phyloP scores from a whole-genome alignment of 495 filamentous ascomycete genomes.

The Viridothelium virens region DNA sequence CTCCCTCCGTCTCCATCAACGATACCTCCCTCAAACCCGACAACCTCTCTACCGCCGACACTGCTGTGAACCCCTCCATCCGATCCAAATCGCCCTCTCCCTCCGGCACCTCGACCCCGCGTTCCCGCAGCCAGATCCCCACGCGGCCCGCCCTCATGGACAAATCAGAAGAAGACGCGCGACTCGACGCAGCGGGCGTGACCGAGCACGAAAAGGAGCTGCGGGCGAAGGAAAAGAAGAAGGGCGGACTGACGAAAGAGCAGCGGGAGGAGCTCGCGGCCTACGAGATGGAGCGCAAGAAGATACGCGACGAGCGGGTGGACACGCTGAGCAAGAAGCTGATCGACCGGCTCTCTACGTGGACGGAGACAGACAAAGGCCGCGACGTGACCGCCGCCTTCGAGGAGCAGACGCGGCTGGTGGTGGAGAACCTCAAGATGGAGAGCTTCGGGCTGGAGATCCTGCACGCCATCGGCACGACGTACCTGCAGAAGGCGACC shows the following conservation, averaged over 20 bases:
- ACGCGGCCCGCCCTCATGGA: constrained; percentile 82
- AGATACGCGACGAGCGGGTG: constrained; percentile 83
- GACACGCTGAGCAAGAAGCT: constrained; percentile 76
- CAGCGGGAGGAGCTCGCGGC: constrained; percentile 83
- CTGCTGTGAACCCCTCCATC: constrained; percentile 7
- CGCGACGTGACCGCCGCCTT: constrained; percentile 78
- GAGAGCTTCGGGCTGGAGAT: constrained; percentile 97
- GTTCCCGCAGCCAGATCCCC: constrained; percentile 50
- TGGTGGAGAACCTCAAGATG: constrained; percentile 98
- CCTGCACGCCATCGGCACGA: constrained; percentile 84
- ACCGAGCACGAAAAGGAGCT: constrained; percentile 71
- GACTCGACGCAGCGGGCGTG: constrained; percentile 57
- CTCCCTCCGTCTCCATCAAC: constrained; percentile 22
- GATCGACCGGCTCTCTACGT: constrained; percentile 81
- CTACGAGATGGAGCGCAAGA: constrained; percentile 77
- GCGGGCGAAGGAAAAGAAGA: constrained; percentile 80
- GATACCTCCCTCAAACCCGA: constrained; percentile 15
- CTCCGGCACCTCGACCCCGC: constrained; percentile 62
- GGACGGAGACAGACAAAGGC: constrained; percentile 94
- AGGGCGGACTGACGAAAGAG: constrained; percentile 74
- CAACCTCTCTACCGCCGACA: constrained; percentile 2
- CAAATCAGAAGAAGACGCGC: constrained; percentile 76
- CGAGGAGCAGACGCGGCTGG: constrained; percentile 84
- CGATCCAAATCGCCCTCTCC: constrained; percentile 16
- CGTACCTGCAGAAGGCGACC: constrained; percentile 79